phyloP scores from a whole-genome alignment of 495 filamentous ascomycete genomes.

The Penicillium maclennaniae region DNA sequence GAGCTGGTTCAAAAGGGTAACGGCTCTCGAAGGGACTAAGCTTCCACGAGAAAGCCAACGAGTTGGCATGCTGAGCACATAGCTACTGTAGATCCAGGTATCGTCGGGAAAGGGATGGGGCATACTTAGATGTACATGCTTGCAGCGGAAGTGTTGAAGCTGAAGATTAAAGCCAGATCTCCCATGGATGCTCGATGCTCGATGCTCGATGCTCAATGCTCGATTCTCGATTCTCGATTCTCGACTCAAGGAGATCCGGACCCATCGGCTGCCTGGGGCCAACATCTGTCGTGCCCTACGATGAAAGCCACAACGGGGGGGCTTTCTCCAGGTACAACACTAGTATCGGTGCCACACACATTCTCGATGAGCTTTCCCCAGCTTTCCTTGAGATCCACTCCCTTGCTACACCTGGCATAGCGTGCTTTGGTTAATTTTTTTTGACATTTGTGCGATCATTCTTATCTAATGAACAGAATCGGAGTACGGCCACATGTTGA shows the following conservation, averaged over 20 bases:
- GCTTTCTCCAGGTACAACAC: constrained; percentile 8
- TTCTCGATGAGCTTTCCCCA: constrained; percentile 19
- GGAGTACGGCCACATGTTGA: background rate
- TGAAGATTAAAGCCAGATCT: background rate
- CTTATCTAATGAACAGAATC: too few species aligned
- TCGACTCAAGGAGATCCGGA: background rate
- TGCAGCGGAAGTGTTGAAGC: background rate
- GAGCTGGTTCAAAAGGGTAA: background rate
- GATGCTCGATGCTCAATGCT: background rate
- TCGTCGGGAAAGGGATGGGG: background rate
- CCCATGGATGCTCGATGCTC: background rate
- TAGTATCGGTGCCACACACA: constrained; percentile 11
- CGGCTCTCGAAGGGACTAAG: background rate
- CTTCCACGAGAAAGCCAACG: constrained; percentile 6
- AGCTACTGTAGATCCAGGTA: background rate
- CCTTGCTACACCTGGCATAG: constrained; percentile 17
- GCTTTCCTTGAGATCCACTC: constrained; percentile 23
- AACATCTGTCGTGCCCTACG: constrained; percentile 7
- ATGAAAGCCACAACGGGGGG: constrained; percentile 19
- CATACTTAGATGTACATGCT: background rate
- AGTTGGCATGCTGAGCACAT: background rate
- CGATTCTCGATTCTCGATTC: too few species aligned
- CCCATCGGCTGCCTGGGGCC: constrained; percentile 11
- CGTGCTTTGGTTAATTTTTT: constrained; percentile 3
- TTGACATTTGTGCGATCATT: background rate